Base-by-base conservation (phyloP, 2,329 filamentous ascomycete species). In the Aschersonia sp. region DNA sequence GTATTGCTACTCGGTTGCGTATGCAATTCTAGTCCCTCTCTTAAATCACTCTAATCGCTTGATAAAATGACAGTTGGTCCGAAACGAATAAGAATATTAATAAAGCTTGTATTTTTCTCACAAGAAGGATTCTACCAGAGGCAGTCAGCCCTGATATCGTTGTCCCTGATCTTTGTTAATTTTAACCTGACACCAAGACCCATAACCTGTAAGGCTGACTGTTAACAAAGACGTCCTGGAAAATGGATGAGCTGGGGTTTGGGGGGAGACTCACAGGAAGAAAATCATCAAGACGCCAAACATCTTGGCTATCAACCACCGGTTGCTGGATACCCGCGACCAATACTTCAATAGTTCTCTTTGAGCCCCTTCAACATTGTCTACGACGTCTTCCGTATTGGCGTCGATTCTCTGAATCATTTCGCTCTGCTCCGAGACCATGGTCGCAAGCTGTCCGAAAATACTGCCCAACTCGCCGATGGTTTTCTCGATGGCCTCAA, bases 371-470 rank as follows among this genome's bases (percentile, higher is more conserved):
- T 95, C 80, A n/a, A 98, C 91, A 58, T 98, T 98, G 60, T 97
- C 91, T 48, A 98, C 91, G 5, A 98, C 88, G 57, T 96, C 89
- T 60, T 98, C 92, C 1, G 91, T 96, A 65, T 97, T 96, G 54
- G 91, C 91, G 59, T 97, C 91, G 60, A 96, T 96, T 45, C 91
- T 77, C 66, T 97, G 88, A 54, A 98, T 94, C 84, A 95, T 94
- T 66, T 96, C 92, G 52, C 86, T 88, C 68, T 98, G 92, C 64
- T 98, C 91, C 48, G 85, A 88, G 31, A 98, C 92, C 92, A 98
- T 97, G 55, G 87, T 82, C 38, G 92, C 91, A 45, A 98, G 71
- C 65, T 98, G 91, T 6, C 89, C 87, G 62, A 97, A 97, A 52
- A 96, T 96, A 46, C 71, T 71, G 31, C 92, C 92, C 1, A 98